These are phyloP conservation scores for Arthroderma sp. DNA, from an alignment of 2,329 filamentous ascomycete genomes.

Conservation along the genomic window DNA sequence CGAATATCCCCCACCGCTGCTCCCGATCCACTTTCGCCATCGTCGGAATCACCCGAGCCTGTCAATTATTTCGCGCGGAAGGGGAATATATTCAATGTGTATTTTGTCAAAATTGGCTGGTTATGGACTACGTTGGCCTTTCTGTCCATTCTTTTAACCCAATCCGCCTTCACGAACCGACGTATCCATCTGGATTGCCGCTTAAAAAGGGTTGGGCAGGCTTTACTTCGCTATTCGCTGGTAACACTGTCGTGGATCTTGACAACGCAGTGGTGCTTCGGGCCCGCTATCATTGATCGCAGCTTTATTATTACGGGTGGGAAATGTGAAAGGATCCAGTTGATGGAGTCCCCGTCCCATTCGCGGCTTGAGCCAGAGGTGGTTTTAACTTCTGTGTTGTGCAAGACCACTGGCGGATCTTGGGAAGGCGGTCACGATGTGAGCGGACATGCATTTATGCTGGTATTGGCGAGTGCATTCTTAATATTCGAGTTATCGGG, in stretches of 20 bases:
- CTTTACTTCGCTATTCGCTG: conserved; percentile 52
- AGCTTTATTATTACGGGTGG: conserved; percentile 82
- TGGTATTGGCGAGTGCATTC: conserved; percentile 72
- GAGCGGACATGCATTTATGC: conserved; percentile 84
- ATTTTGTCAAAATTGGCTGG: conserved; percentile 95
- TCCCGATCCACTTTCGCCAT: conserved; percentile 5
- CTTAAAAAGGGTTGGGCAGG: conserved; percentile 41
- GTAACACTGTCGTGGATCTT: conserved; percentile 71
- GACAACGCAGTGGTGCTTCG: conserved; percentile 95
- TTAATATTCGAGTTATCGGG: conserved; percentile 68
- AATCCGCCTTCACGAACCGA: conserved; percentile 43
- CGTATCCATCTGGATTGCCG: conserved; percentile 22
- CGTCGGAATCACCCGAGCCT: conserved; percentile 7
- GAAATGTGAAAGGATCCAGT: conserved; percentile 52
- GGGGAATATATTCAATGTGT: conserved; percentile 77
- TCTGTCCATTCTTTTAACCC: conserved; percentile 52
- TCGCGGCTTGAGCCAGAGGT: conserved; percentile 18
- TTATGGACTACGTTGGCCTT: conserved; percentile 74
- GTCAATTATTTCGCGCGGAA: conserved; percentile 81
- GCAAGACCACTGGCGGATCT: conserved; percentile 64
- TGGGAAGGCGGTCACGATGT: conserved; percentile 97
- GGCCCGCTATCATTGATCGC: conserved; percentile 77
- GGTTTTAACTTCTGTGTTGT: conserved; percentile 61
- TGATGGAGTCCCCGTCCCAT: conserved; percentile 19
- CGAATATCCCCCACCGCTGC: conserved; percentile 59